A percentile compares a stretch with the other conserved stretches of the same genome.
Evolutionary conservation across 2,329 filamentous ascomycete genomes (phyloP).

Genomic region (Seiridium unicorne): DNA sequence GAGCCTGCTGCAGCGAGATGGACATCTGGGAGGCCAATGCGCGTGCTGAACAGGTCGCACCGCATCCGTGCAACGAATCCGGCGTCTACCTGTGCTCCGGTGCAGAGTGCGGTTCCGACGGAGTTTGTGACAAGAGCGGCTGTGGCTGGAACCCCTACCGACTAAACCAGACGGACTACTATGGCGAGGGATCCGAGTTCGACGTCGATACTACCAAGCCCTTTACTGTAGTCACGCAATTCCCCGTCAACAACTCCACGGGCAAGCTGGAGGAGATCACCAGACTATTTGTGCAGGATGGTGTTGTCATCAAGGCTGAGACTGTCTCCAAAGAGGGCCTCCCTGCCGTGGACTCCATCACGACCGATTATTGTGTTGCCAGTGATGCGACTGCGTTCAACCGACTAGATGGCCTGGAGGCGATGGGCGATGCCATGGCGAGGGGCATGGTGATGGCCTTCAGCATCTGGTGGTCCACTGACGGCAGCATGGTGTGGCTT

Average conservation of each 20-base stretch:
- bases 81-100: slow-evolving; percentile 29
- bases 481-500: slow-evolving; percentile 51
- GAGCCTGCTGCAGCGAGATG: slow-evolving; percentile 37
- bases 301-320: slow-evolving; percentile 30
- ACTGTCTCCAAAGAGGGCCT: slow-evolving; percentile 27
- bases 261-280: slow-evolving; percentile 30
- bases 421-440: slow-evolving; percentile 40
- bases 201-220: slow-evolving; percentile 31
- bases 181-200: slow-evolving; percentile 26
- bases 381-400: slow-evolving; percentile 30
- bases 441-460: slow-evolving; percentile 50
- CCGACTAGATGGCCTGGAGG: slow-evolving; percentile 36
- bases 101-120: slow-evolving; percentile 24
- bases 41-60: slow-evolving; percentile 31
- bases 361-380: slow-evolving; percentile 33
- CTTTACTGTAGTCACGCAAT: slow-evolving; percentile 35
- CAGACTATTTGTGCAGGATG: slow-evolving; percentile 33
- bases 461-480: slow-evolving; percentile 50
- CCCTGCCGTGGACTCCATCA: slow-evolving; percentile 30
- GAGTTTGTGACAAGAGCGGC: slow-evolving; percentile 33
- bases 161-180: slow-evolving; percentile 27
- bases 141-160: slow-evolving; percentile 35
- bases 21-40: slow-evolving; percentile 37
- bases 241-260: slow-evolving; percentile 26
- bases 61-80: slow-evolving; percentile 33